Evolutionary conservation across 1,284 basidiomycete species (phyloP), one percentile per base, ranked within the genome.

Genomic region (Cerioporus squamosus): DNA sequence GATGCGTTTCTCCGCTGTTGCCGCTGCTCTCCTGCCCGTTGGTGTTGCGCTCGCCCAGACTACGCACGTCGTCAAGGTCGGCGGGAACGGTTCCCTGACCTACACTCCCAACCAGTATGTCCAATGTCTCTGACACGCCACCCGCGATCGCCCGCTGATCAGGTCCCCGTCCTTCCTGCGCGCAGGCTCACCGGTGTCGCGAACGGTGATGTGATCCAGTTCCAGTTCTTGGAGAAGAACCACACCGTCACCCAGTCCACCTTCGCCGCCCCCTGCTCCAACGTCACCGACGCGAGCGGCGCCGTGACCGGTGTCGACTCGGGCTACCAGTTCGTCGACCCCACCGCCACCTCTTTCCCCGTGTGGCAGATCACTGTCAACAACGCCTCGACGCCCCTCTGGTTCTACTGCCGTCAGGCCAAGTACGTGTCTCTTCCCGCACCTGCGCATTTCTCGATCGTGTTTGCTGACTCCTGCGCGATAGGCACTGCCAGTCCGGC

Each of bases 161-260:
- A 31, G 5, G 44, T 49, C 22, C n/a, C 22, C 29, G 10, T 47
- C 42, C 33, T 9, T 29, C 26, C 9, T 29, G n/a, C n/a, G 9
- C 31, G 59, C 24, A 74, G 69, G 38, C 72, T 88, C 59, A 82
- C 71, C 39, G 85, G 43, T 20, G 57, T 83, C 18, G 62, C 68
- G 36, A 64, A 72, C 33, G 84, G 84, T 48, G 86, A 89, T 69
- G 78, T 71, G 18, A 70, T 89, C 64, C 59, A 74, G 29, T 87
- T 88, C 76, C 72, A 75, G 64, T 84, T 83, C 70, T 23, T 67
- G 54, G 62, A 74, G 58, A 74, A 74, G 71, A 77, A 77, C 72
- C 76, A 77, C 68, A 81, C 81, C 44, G 78, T 83, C 60, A 85
- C 84, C 14, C 84, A 87, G 71, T 85, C 84, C 17, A 80, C 81